Conservation (phyloP, 163 green algal species). For the Scenedesmus sp. region DNA sequence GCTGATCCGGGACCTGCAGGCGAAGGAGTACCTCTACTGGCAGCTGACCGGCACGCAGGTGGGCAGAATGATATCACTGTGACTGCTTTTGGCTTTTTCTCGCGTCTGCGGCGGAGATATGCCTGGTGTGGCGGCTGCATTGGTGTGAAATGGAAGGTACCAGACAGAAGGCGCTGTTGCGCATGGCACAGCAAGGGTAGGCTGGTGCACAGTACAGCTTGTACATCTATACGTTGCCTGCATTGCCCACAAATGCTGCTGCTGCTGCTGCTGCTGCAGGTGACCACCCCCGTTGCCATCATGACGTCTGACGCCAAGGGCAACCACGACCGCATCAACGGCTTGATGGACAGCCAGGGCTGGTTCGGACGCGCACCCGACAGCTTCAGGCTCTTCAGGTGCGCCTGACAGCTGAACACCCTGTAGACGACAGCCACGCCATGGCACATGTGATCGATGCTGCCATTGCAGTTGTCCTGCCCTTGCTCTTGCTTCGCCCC, state of each 20-base stretch:
- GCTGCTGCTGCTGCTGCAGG: not conserved
- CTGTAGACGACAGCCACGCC: no score
- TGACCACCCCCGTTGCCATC: constrained; percentile 94
- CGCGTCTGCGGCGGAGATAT: no score
- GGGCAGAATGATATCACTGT: not conserved
- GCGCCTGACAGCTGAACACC: not conserved
- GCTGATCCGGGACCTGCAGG: constrained; percentile 94
- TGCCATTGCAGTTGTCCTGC: no score
- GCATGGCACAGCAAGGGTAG: no score
- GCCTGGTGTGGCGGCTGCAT: no score
- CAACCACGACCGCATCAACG: constrained; percentile 88
- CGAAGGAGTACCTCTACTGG: constrained; percentile 96
- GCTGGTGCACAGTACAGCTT: no score
- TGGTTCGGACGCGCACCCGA: constrained; percentile 89
- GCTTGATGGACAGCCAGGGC: constrained; percentile 74
- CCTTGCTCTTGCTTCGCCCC: no score
- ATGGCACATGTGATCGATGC: no score
- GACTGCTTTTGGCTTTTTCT: not conserved
- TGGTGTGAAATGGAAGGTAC: no score
- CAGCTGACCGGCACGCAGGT: constrained; percentile 80
- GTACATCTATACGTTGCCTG: no score
- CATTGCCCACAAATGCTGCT: not conserved
- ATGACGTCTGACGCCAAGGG: constrained; percentile 98
- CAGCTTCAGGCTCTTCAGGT: constrained; percentile 89
- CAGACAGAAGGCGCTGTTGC: no score